Evolutionary conservation across 805 yeast genomes (phyloP).

Genomic region (Saccharomycodes ludwigii): DNA sequence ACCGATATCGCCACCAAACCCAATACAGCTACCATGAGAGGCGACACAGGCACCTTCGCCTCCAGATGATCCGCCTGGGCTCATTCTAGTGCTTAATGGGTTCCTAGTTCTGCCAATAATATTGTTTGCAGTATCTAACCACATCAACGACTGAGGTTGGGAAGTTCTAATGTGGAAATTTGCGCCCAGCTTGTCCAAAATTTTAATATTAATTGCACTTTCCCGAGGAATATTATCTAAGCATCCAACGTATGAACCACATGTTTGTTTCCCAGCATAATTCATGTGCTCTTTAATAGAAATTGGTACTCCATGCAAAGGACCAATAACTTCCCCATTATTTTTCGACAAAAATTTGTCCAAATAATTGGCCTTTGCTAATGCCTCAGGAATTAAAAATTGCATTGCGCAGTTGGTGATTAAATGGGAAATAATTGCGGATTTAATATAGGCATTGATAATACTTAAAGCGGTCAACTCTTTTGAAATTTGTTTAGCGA

Average conservation of each 20-base stretch:
- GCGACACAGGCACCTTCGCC: conserved; percentile 58
- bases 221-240: conserved; percentile 34
- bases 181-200: conserved; percentile 40
- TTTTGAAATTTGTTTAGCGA: conserved; percentile 31
- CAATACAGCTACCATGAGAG: conserved; percentile 46
- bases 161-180: conserved; percentile 53
- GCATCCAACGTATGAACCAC: conserved; percentile 44
- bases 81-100: conserved; percentile 40
- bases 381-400: conserved; percentile 51
- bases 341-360: conserved; percentile 38
- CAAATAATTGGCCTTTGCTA: conserved; percentile 39
- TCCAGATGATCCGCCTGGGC: conserved; percentile 62
- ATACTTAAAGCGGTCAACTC: conserved; percentile 37
- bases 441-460: conserved; percentile 49
- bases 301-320: conserved; percentile 56
- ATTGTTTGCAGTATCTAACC: conserved; percentile 47
- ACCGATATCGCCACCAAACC: conserved; percentile 60
- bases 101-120: conserved; percentile 46
- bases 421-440: conserved; percentile 52
- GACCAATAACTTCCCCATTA: conserved; percentile 44
- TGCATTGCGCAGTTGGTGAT: conserved; percentile 48
- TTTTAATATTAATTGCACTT: conserved; percentile 34
- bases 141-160: conserved; percentile 61
- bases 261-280: conserved; percentile 39
- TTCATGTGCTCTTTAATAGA: conserved; percentile 55